Conservation (phyloP, 345 rosid species). For the Citrus mangshanensis region DNA sequence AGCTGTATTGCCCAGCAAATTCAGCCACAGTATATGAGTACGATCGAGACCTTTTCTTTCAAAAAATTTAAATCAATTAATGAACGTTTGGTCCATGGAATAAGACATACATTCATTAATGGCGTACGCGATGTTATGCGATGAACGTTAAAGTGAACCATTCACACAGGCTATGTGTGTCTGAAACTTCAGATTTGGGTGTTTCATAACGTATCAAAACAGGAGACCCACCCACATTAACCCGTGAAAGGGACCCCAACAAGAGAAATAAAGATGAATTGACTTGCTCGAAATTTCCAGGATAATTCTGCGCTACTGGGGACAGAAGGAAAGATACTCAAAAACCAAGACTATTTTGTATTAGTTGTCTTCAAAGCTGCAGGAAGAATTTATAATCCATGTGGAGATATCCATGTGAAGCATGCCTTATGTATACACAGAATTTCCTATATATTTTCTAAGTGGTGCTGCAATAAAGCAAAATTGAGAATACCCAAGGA, state of each 20-base stretch:
- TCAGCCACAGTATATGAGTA: not conserved
- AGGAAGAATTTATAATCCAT: too few species aligned
- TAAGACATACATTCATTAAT: not conserved
- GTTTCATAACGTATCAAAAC: not conserved
- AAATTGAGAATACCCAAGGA: too few species aligned
- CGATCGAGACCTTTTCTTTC: not conserved
- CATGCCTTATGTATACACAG: too few species aligned
- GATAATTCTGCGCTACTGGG: not conserved
- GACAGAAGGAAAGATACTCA: too few species aligned
- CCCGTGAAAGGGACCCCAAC: not conserved
- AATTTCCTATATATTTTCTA: not conserved
- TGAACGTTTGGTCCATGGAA: not conserved
- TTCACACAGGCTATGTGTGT: not conserved
- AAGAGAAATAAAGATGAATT: not conserved
- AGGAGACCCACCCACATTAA: not conserved
- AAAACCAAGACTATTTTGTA: too few species aligned
- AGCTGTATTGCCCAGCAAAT: not conserved
- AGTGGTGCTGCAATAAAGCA: not conserved
- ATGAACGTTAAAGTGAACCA: not conserved
- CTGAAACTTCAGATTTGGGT: not conserved
- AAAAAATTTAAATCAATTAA: not conserved
- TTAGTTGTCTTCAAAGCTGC: not conserved
- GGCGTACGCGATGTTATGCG: not conserved
- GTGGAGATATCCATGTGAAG: too few species aligned
- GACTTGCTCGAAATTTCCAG: constrained; percentile 3